These are phyloP conservation scores for Corylus heterophylla DNA, from an alignment of 306 rosid genomes.

Conservation along the genomic window DNA sequence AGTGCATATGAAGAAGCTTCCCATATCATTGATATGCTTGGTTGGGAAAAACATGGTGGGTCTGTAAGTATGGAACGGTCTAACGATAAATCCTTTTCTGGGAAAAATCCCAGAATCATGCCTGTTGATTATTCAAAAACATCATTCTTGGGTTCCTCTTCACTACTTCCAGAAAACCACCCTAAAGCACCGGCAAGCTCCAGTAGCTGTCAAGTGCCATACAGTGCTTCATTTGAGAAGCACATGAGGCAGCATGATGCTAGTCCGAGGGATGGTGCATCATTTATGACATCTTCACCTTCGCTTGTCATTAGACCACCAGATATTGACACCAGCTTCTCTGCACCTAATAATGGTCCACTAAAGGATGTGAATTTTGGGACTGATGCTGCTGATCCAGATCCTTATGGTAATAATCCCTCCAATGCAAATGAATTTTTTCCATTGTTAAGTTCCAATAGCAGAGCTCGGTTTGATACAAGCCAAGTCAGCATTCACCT, in stretches of 20 bases:
- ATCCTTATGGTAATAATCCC: slow-evolving; percentile 33
- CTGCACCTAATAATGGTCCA: slow-evolving; percentile 33
- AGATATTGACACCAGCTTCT: slow-evolving; percentile 35
- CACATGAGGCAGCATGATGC: slow-evolving; percentile 31
- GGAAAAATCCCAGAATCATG: slow-evolving; percentile 32
- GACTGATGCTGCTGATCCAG: slow-evolving; percentile 32
- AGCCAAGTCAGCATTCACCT: slow-evolving; percentile 43
- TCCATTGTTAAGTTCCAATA: slow-evolving; percentile 33
- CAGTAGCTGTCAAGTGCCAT: slow-evolving; percentile 28
- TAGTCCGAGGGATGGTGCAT: slow-evolving; percentile 23
- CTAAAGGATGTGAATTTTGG: slow-evolving; percentile 34
- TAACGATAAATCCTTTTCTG: slow-evolving; percentile 43
- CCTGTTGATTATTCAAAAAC: slow-evolving; percentile 38
- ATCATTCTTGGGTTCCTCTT: slow-evolving; percentile 38
- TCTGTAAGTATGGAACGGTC: slow-evolving; percentile 28
- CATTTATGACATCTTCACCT: slow-evolving; percentile 27
- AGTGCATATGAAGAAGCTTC: slow-evolving; percentile 34
- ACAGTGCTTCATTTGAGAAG: slow-evolving; percentile 37
- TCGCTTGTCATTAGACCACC: slow-evolving; percentile 30
- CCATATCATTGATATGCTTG: slow-evolving; percentile 26
- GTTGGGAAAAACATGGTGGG: slow-evolving; percentile 36
- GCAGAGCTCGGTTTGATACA: slow-evolving; percentile 36
- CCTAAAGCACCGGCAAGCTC: slow-evolving; percentile 19
- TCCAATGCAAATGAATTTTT: slow-evolving; percentile 30
- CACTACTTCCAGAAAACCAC: slow-evolving; percentile 42